Evolutionary conservation across 2,329 filamentous ascomycete genomes (phyloP).

Genomic region (Colletotrichum cordylinicola): DNA sequence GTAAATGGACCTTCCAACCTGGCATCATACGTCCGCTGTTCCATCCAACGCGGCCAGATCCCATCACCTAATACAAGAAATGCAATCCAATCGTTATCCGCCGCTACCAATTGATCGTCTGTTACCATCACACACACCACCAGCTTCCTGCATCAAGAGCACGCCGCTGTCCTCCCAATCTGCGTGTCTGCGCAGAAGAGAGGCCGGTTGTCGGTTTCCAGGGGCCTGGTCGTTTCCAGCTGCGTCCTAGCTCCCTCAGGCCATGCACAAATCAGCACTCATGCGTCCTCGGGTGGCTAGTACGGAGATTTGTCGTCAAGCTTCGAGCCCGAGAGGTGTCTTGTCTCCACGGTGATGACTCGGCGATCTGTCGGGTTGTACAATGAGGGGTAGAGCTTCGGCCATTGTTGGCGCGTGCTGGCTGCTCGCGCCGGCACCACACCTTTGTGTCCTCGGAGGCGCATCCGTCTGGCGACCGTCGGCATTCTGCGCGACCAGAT

Average conservation of each 20-base stretch:
- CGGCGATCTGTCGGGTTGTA: constrained; percentile 19
- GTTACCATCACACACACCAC: background rate
- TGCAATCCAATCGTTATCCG: background rate
- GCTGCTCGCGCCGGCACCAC: background rate
- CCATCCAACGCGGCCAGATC: constrained; percentile 7
- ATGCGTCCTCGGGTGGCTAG: background rate
- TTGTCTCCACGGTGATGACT: constrained; percentile 10
- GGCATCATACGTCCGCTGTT: constrained; percentile 9
- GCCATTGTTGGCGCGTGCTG: background rate
- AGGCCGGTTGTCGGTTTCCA: background rate
- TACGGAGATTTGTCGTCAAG: constrained; percentile 22
- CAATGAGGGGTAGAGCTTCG: constrained; percentile 5
- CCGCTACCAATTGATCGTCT: background rate
- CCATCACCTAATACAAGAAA: constrained; percentile 4
- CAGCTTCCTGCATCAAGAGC: background rate
- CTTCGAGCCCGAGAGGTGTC: background rate
- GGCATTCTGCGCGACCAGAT: background rate
- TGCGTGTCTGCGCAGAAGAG: constrained; percentile 5
- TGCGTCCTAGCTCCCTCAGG: background rate
- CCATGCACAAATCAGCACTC: background rate
- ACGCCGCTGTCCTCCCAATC: background rate
- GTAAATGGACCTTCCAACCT: constrained; percentile 14
- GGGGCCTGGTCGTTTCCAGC: background rate
- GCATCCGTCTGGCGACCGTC: background rate
- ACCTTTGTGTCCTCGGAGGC: background rate